A percentile compares a stretch with the other conserved stretches of the same genome.
These are phyloP conservation scores for Ceratobasidium sp. DNA, from an alignment of 1,284 basidiomycete species.

Conservation along the genomic window DNA sequence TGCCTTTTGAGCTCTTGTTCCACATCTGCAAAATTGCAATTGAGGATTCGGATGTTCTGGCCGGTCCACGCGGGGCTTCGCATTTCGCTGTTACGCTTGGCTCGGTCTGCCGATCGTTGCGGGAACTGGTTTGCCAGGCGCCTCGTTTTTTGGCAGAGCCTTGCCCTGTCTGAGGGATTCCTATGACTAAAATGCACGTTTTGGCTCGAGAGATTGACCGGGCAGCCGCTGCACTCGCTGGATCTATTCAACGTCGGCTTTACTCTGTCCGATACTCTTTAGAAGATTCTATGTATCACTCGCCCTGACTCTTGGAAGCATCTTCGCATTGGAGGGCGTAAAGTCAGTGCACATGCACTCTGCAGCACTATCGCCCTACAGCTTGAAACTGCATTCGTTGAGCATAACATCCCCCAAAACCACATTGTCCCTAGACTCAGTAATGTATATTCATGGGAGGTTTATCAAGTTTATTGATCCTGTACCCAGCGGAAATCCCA, in stretches of 20 bases:
- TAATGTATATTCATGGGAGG: neutral
- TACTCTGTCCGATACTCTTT: neutral
- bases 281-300: neutral
- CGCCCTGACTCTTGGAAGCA: constrained; percentile 1
- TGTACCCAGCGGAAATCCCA: neutral
- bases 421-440: neutral
- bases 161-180: neutral
- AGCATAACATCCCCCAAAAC: neutral
- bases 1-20: constrained; percentile 68
- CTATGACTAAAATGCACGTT: neutral
- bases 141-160: constrained; percentile 8
- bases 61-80: constrained; percentile 4
- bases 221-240: constrained; percentile 1
- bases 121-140: neutral
- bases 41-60: neutral
- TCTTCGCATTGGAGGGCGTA: neutral
- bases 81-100: constrained; percentile 12
- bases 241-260: neutral
- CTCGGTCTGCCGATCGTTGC: constrained; percentile 13
- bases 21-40: constrained; percentile 50
- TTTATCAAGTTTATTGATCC: neutral
- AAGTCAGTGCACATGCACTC: neutral
- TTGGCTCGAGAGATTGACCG: constrained; percentile 12
- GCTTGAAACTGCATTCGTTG: neutral
- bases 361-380: neutral